Conservation (phyloP, 2,329 filamentous ascomycete species). For the Spiromastix sp. region DNA sequence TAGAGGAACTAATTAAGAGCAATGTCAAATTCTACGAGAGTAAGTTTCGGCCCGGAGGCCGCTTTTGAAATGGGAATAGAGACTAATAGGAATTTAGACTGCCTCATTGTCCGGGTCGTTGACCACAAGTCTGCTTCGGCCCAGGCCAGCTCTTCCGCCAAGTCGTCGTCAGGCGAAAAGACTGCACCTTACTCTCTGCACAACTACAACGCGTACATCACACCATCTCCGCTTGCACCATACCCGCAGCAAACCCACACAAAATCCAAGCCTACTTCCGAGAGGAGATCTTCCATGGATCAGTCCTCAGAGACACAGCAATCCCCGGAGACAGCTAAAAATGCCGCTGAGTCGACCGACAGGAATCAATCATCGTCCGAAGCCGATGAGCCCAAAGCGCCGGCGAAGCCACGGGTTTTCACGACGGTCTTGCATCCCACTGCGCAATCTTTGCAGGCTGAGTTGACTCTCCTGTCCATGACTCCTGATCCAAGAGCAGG, state of each 20-base stretch:
- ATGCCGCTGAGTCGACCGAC: conserved; percentile 36
- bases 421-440: conserved; percentile 84
- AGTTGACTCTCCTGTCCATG: conserved; percentile 64
- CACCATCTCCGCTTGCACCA: conserved; percentile 74
- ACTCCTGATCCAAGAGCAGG: conserved; percentile 52
- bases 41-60: conserved; percentile 16
- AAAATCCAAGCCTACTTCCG: conserved; percentile 31
- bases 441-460: conserved; percentile 59
- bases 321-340: conserved; percentile 24
- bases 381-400: no score
- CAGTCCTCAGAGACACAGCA: conserved; percentile 10
- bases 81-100: conserved; percentile 37
- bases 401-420: no score
- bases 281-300: background rate
- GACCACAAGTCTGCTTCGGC: conserved; percentile 64
- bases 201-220: conserved; percentile 82
- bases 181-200: conserved; percentile 73
- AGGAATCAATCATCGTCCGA: conserved; percentile 38
- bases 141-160: conserved; percentile 47
- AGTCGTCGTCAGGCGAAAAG: conserved; percentile 48
- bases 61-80: conserved; percentile 2
- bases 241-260: conserved; percentile 47
- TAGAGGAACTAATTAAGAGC: conserved; percentile 62
- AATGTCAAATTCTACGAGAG: conserved; percentile 84
- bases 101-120: conserved; percentile 87